Base-by-base conservation (phyloP, 73 alveolate species). In the Tetrahymena borealis region DNA sequence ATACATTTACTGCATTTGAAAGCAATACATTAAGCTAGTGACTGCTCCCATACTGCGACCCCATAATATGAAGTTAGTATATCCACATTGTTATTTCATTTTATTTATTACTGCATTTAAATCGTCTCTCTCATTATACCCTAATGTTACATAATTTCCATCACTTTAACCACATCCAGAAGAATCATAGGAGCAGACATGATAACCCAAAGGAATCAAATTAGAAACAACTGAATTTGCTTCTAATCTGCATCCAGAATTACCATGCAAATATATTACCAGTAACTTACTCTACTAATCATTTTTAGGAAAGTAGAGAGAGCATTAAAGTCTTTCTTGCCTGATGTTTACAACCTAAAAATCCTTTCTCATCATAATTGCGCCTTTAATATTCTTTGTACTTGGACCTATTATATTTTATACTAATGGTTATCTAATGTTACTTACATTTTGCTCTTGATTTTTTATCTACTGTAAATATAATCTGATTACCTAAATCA, bases 11-110 rank as follows among this genome's bases (percentile, higher is more conserved):
- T 38, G 33, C 33, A 42, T 78, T 36, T 9, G 7, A n/a, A 42
- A 35, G 7, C 91, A 37, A 6, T 90, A 90, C 38, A 90, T 32
- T 90, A 90, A 90, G 11, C 91, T 90, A 0, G 93, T 90, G 7
- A 78, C 93, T 32, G 93, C 93, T 13, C 93, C 93, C 93, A 90
- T 90, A 42, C 91, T 42, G 37, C 93, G 78, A 32, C 93, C 93
- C 93, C 93, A 90, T 18, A 90, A 39, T 36, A 60, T 78, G 18
- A 90, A 42, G 18, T 90, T 38, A 12, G 91, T 78, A 38, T 42
- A 60, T 33, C 93, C 93, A 90, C 37, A 78, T n/a, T 28, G n/a
- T 90, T 90, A 33, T 39, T 90, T 78, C 39, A 38, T 37, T 33
- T 42, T 42, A 39, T 90, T 78, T 36, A 90, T 90, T 11, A 90